A percentile compares a stretch with the other conserved stretches of the same genome.
Evolutionary conservation across 1,284 basidiomycete species (phyloP).

Genomic region (Austropuccinia psidii): DNA sequence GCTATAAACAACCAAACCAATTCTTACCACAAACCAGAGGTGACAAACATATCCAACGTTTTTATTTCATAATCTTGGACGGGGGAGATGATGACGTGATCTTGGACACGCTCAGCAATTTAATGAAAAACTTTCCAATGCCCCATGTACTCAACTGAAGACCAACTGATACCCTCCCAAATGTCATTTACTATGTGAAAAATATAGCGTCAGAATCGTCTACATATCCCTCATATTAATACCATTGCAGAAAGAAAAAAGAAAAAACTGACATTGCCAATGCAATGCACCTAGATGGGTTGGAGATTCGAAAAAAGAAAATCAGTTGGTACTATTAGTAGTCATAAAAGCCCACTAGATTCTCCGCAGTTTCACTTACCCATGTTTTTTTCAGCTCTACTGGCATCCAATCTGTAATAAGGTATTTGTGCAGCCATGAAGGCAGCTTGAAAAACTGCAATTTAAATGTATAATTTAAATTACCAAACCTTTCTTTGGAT

Average conservation of each 20-base stretch:
- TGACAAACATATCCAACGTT: constrained; percentile 54
- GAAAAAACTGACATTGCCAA: constrained; percentile 38
- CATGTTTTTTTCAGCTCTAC: constrained; percentile 57
- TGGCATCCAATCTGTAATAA: constrained; percentile 58
- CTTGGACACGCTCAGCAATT: constrained; percentile 52
- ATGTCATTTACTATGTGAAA: constrained; percentile 55
- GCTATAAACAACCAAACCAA: background rate
- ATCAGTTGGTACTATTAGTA: too few relatives aligned
- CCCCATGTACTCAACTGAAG: constrained; percentile 57
- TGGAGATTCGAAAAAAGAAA: constrained; percentile 1
- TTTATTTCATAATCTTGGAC: constrained; percentile 51
- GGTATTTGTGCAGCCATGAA: constrained; percentile 56
- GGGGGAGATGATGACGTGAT: constrained; percentile 54
- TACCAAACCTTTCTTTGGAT: background rate
- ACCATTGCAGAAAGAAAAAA: background rate
- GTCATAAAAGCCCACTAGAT: too few relatives aligned
- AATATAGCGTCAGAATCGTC: too few relatives aligned
- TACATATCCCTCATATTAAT: background rate
- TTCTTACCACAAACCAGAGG: constrained; percentile 52
- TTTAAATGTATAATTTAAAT: constrained; percentile 50
- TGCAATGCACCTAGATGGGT: constrained; percentile 37
- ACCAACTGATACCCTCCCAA: constrained; percentile 61
- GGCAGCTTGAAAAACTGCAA: constrained; percentile 56
- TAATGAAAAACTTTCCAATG: constrained; percentile 61
- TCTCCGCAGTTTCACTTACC: constrained; percentile 51